Evolutionary conservation across 306 rosid species (phyloP), one percentile per base, ranked within the genome.

Genomic region (Dalbergia oliveri): DNA sequence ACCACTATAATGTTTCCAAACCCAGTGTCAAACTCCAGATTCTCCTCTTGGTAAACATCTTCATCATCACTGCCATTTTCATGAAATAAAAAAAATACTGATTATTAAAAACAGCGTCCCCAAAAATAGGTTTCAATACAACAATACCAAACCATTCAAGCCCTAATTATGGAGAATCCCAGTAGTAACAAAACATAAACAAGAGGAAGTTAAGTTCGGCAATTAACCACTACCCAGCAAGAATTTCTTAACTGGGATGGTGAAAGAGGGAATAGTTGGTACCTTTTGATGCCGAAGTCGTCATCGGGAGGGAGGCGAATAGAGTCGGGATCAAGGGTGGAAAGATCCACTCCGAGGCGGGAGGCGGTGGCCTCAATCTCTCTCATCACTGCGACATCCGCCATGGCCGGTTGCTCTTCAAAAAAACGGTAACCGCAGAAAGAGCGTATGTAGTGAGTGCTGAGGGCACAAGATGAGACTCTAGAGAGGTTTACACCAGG

Each of bases 361-460:
- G 71, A 85, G 49, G 97, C 95, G n/a, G 94, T 89, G 5, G 69
- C 91, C 67, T 91, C 97, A 15, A 91, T 81, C 4, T 91, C 98
- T 4, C 83, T 81, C 94, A 87, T 85, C 33, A 83, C 5, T 88
- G 84, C 74, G 26, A 91, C 89, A 47, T 90, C 97, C 87, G 89
- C 95, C 98, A 94, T 86, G 41, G 1, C 16, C 10, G 58, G 19
- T 53, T 53, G 26, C 23, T n/a, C 21, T 16, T 18, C 6, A 16
- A 54, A 54, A 54, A 3, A 54, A 18, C 9, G n/a, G 10, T 12
- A 16, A 8, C 58, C 1, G 58, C 60, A 54, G 60, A 54, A n/a
- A 16, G 3, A 16, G 23, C 11, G 60, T 15, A 15, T 4, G 19
- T 1, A 1, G 60, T 18, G 60, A 18, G 58, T 16, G 21, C 23